These are phyloP conservation scores for Aphanoascus verrucosus DNA, from an alignment of 2,329 filamentous ascomycete genomes.

Conservation along the genomic window DNA sequence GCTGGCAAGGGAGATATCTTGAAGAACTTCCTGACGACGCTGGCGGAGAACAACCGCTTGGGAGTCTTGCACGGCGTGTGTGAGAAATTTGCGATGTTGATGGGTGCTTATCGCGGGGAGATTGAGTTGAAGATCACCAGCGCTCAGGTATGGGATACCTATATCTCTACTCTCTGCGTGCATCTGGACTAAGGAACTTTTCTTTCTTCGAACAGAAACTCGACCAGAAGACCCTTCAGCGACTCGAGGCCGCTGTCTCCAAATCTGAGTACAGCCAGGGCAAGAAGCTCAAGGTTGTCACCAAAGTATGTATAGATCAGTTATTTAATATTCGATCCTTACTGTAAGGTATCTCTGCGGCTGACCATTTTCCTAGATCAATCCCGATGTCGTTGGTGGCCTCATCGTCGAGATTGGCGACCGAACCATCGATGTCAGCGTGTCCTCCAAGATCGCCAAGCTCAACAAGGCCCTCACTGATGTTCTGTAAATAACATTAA, in stretches of 20 bases:
- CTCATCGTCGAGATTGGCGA: constrained; percentile 94
- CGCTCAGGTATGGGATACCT: constrained; percentile 57
- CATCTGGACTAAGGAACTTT: background rate
- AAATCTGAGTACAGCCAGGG: constrained; percentile 84
- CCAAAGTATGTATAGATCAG: constrained; percentile 51
- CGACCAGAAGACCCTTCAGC: constrained; percentile 72
- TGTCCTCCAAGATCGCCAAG: constrained; percentile 88
- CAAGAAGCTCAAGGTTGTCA: constrained; percentile 96
- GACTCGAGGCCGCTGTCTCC: constrained; percentile 75
- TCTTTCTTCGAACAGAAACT: constrained; percentile 49
- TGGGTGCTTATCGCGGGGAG: constrained; percentile 84
- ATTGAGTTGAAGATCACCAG: constrained; percentile 85
- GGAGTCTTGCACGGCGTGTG: constrained; percentile 69
- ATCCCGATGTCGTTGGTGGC: constrained; percentile 87
- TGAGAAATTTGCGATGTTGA: constrained; percentile 77
- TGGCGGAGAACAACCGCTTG: constrained; percentile 95
- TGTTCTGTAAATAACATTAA: constrained; percentile 63
- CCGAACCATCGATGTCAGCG: constrained; percentile 94
- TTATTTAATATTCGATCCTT: background rate
- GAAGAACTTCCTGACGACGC: constrained; percentile 83
- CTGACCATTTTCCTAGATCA: constrained; percentile 49
- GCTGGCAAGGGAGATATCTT: constrained; percentile 64
- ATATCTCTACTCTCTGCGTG: background rate
- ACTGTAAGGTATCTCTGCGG: constrained; percentile 13
- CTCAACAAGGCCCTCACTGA: constrained; percentile 99